Conservation (phyloP, 139 green algal genomes). For the Chlorella sp. region DNA sequence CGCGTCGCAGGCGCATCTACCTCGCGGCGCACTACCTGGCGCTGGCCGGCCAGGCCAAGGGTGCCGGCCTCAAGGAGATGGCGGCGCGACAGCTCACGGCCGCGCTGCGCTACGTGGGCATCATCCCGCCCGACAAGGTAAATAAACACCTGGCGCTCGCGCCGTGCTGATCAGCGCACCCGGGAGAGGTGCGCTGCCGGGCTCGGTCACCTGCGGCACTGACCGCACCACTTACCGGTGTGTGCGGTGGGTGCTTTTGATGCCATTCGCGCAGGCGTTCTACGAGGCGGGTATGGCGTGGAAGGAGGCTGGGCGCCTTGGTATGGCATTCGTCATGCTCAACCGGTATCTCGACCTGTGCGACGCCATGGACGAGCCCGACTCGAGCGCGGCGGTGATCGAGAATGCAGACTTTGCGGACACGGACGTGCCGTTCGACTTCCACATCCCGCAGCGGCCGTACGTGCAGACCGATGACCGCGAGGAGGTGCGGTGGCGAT, state of each 20-base stretch:
- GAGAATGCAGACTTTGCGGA: slow-evolving; percentile 70
- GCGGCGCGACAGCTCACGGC: slow-evolving; percentile 58
- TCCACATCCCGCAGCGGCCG: slow-evolving; percentile 53
- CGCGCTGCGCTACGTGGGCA: slow-evolving; percentile 56
- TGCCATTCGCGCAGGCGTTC: slow-evolving; percentile 45
- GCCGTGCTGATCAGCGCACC: too few species aligned
- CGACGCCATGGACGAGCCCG: slow-evolving; percentile 76
- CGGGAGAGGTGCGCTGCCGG: too few species aligned
- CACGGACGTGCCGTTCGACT: slow-evolving; percentile 66
- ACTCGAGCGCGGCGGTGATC: slow-evolving; percentile 34
- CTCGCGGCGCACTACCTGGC: slow-evolving; percentile 52
- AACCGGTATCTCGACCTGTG: slow-evolving; percentile 80
- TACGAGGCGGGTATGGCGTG: slow-evolving; percentile 53
- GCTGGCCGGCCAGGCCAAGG: slow-evolving; percentile 16
- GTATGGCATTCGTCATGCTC: slow-evolving; percentile 81
- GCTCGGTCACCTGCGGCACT: too few species aligned
- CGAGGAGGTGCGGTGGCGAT: slow-evolving; percentile 44
- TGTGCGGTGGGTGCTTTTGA: too few species aligned
- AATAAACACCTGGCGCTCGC: too few species aligned
- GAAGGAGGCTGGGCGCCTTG: slow-evolving; percentile 36
- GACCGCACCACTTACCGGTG: too few species aligned
- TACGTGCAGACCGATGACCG: slow-evolving; percentile 44
- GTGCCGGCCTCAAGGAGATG: slow-evolving; percentile 40
- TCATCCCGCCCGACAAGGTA: slow-evolving; percentile 68
- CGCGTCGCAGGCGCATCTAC: slow-evolving; percentile 25